Evolutionary conservation across 78 protist genomes (phyloP), one percentile per base, ranked within the genome.

Genomic region (Chrysochromulina tobinii): DNA sequence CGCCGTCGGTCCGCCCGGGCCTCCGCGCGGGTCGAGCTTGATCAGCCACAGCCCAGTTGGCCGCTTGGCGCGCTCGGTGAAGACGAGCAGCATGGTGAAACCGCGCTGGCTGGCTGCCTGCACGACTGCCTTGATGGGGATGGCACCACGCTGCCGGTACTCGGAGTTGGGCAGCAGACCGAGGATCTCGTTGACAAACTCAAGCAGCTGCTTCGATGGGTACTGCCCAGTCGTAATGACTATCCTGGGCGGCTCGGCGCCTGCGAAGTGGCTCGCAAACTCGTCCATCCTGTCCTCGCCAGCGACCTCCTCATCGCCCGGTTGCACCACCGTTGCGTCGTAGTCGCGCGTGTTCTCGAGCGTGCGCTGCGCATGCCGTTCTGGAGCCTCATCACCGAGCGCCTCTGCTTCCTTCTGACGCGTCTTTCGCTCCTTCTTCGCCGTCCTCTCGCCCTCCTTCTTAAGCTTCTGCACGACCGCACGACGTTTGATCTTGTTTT

Each of bases 1-100:
- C 50, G 99, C 98, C 1, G 99, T 98, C 23, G 99, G 99, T 3
- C 99, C 99, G 25, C 95, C 91, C 6, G 99, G 99, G 38, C 38
- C 38, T 38, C 38, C 38, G 38, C 38, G 38, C 38, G 38, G 38
- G 38, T 38, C 38, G 50, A 99, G 92, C 85, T 99, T 99, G 38
- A 93, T 27, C 50, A 97, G 50, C 69, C 94, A 88, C 94, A 99
- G 48, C 48, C 72, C 72, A 81, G 95, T 88, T 2, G 85, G 38
- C 48, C 86, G n/a, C 61, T 94, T 93, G 51, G 53, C 53, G 59
- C 92, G 68, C 68, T 98, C 99, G 93, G 95, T 93, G 66, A 99
- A 59, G 88, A 99, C 92, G 18, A 99, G 90, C 4, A 99, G 11
- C 81, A 96, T 98, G n/a, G 99, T 98, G 95, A 91, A 99, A 9